Evolutionary conservation across 2,329 filamentous ascomycete species (phyloP).

Genomic region (Sporothrix globosa): DNA sequence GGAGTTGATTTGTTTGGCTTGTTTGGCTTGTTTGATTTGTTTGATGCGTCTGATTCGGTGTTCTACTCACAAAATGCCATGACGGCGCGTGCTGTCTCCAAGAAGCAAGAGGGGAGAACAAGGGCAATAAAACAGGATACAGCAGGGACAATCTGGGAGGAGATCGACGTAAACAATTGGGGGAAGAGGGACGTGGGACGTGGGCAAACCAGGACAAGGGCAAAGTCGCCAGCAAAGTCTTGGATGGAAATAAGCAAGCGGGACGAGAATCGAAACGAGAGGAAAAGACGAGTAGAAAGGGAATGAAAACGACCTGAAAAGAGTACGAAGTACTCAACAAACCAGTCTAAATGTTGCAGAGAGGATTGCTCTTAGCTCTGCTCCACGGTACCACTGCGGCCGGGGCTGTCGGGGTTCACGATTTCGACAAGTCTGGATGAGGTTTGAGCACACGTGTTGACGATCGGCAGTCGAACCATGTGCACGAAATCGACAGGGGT

Average conservation of each 20-base stretch:
- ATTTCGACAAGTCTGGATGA: slow-evolving; percentile 28
- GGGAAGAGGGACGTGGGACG: not conserved
- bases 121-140: not conserved
- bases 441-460: slow-evolving; percentile 28
- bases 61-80: not conserved
- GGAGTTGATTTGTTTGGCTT: no score
- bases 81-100: not conserved
- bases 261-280: not conserved
- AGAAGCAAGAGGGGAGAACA: not conserved
- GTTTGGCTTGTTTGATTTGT: no score
- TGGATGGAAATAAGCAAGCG: slow-evolving; percentile 15
- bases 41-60: no score
- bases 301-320: no score
- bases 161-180: not conserved
- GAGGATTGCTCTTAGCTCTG: not conserved
- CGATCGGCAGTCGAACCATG: not conserved
- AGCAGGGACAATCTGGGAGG: not conserved
- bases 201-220: no score
- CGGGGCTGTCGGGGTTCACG: not conserved
- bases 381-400: not conserved
- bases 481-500: not conserved
- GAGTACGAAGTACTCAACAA: no score
- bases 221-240: not conserved
- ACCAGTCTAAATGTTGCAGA: slow-evolving; percentile 21
- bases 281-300: not conserved